These are phyloP conservation scores for Paramyrothecium roridum DNA, from an alignment of 2,329 filamentous ascomycete genomes.

Conservation along the genomic window DNA sequence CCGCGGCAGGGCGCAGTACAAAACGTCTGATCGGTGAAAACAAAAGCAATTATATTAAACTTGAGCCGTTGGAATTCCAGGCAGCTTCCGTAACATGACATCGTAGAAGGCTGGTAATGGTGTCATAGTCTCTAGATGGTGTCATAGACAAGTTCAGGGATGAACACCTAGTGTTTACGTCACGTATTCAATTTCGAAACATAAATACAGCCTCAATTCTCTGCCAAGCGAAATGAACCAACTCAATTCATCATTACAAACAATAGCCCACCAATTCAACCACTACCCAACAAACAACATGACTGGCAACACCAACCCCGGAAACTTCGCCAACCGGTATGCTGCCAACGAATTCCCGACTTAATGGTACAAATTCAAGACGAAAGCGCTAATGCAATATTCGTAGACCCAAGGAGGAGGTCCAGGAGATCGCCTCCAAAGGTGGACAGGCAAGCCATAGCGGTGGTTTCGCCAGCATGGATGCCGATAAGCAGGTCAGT, in stretches of 20 bases:
- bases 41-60: background rate
- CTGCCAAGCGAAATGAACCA: background rate
- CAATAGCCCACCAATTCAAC: background rate
- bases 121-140: background rate
- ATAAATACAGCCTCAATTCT: background rate
- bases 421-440: slow-evolving; percentile 37
- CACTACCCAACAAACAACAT: slow-evolving; percentile 6
- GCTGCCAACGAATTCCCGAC: too few species aligned
- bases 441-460: slow-evolving; percentile 34
- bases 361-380: too few species aligned
- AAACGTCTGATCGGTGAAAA: background rate
- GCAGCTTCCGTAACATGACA: background rate
- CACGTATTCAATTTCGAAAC: background rate
- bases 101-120: background rate
- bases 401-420: slow-evolving; percentile 39
- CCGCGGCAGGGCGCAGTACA: background rate
- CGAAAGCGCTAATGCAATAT: fast-evolving
- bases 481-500: slow-evolving; percentile 36
- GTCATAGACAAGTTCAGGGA: background rate
- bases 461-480: slow-evolving; percentile 37
- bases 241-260: background rate
- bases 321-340: slow-evolving; percentile 24
- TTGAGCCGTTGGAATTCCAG: background rate
- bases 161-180: background rate
- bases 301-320: slow-evolving; percentile 19